Percentiles rank a stretch among this genome's conserved stretches.
Conservation (phyloP, 2,329 filamentous ascomycete genomes). For the Pyrenophora seminiperda region DNA sequence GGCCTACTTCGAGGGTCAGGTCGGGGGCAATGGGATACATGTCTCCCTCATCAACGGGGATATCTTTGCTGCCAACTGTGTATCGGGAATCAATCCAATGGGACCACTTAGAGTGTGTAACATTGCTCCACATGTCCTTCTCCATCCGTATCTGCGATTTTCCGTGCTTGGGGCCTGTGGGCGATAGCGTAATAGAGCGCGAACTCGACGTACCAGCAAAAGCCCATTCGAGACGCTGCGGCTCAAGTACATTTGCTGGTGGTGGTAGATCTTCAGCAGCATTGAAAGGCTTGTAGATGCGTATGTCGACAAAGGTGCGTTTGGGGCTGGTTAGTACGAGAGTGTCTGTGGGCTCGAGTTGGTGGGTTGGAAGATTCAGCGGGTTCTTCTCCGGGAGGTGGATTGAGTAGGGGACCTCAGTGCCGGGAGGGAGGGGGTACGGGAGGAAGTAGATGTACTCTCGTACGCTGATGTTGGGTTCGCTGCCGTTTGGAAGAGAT, state of each 20-base stretch:
- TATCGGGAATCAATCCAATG: constrained; percentile 66
- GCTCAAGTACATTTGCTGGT: constrained; percentile 33
- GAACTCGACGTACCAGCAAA: constrained; percentile 61
- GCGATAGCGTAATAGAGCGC: not conserved
- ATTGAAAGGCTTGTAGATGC: constrained; percentile 51
- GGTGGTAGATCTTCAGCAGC: not conserved
- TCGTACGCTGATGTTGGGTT: constrained; percentile 43
- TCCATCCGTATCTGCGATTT: not conserved
- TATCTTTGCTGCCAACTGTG: constrained; percentile 34
- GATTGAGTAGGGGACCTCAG: constrained; percentile 37
- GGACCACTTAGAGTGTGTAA: constrained; percentile 53
- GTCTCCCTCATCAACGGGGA: constrained; percentile 60
- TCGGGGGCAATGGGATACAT: constrained; percentile 52
- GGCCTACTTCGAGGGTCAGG: constrained; percentile 58
- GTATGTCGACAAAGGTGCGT: constrained; percentile 66
- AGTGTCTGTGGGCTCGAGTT: constrained; percentile 65
- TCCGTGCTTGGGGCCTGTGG: not conserved
- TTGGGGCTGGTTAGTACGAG: constrained; percentile 66
- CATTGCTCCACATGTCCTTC: constrained; percentile 6
- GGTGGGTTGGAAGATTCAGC: constrained; percentile 23
- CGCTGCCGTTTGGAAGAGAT: constrained; percentile 3
- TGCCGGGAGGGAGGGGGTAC: constrained; percentile 31
- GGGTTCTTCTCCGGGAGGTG: constrained; percentile 34
- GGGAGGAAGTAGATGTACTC: constrained; percentile 65
- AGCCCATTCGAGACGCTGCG: constrained; percentile 64